phyloP scores from a whole-genome alignment of 495 filamentous ascomycete genomes.

The Trichoderma parareesei region DNA sequence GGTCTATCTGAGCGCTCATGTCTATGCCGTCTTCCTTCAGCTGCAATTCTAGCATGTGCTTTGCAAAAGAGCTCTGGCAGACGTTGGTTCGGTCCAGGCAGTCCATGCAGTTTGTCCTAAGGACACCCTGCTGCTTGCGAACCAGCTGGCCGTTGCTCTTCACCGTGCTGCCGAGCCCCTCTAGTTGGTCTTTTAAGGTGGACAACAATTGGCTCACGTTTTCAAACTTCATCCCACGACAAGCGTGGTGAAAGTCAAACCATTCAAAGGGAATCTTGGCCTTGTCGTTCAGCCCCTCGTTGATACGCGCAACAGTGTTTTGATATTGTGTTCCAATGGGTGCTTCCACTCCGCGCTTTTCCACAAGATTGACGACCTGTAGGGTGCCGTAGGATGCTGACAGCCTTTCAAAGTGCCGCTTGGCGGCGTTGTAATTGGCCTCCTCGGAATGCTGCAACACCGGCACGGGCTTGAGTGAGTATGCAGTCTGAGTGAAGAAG shows the following conservation, averaged over 20 bases:
- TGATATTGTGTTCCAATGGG: constrained; percentile 73
- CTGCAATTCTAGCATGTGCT: constrained; percentile 66
- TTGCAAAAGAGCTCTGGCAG: constrained; percentile 78
- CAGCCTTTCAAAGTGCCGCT: constrained; percentile 65
- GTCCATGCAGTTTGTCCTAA: constrained; percentile 96
- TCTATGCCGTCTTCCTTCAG: constrained; percentile 65
- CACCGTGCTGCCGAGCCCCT: constrained; percentile 56
- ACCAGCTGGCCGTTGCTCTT: constrained; percentile 40
- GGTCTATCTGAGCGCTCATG: constrained; percentile 59
- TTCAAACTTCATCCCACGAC: constrained; percentile 94
- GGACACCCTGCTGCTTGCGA: constrained; percentile 57
- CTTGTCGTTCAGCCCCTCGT: constrained; percentile 33
- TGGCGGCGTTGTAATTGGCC: constrained; percentile 69
- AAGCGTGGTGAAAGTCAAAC: constrained; percentile 91
- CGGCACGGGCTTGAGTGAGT: constrained; percentile 82
- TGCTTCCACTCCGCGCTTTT: constrained; percentile 73
- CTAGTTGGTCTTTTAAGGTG: constrained; percentile 53
- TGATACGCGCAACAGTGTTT: constrained; percentile 51
- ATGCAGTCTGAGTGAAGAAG: constrained; percentile 89
- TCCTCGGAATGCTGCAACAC: constrained; percentile 67
- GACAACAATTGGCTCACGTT: constrained; percentile 75
- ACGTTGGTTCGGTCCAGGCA: constrained; percentile 92
- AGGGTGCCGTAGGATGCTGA: constrained; percentile 60
- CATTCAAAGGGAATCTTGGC: constrained; percentile 57
- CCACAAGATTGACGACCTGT: constrained; percentile 76